Conservation (phyloP, 148 eudicot genomes). For the Pharnaceum exiguum region DNA sequence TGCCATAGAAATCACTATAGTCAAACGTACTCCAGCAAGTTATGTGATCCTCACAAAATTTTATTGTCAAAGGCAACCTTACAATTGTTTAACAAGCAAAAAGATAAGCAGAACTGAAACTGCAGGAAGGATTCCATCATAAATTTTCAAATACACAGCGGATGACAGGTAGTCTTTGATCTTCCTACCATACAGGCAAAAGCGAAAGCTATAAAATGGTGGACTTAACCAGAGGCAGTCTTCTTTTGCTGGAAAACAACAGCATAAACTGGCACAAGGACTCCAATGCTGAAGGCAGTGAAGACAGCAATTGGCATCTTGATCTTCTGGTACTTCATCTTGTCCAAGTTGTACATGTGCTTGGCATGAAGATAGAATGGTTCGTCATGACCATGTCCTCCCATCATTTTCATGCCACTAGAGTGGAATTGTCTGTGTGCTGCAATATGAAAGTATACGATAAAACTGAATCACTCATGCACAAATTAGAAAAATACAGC, state of each 20-base stretch:
- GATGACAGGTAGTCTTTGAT: not conserved
- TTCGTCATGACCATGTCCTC: conserved; percentile 79
- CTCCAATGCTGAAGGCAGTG: conserved; percentile 72
- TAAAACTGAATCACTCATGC: not conserved
- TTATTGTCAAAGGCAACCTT: conserved; percentile 13
- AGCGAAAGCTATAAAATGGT: not conserved
- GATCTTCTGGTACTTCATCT: conserved; percentile 72
- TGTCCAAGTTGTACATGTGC: conserved; percentile 99
- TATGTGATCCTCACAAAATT: conserved; percentile 7
- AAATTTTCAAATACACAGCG: conserved; percentile 10
- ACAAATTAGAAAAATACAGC: not conserved
- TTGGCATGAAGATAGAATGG: conserved; percentile 78
- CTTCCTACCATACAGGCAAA: conserved; percentile 10
- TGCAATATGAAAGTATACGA: conserved; percentile 11
- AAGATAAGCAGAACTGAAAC: conserved; percentile 6
- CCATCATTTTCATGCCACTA: conserved; percentile 76
- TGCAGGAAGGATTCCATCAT: conserved; percentile 11
- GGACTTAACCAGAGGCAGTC: conserved; percentile 57
- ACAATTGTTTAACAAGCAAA: conserved; percentile 7
- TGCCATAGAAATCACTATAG: not conserved
- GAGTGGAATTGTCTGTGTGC: conserved; percentile 54
- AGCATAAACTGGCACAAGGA: conserved; percentile 68
- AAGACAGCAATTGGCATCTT: conserved; percentile 59
- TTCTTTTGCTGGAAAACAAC: conserved; percentile 91
- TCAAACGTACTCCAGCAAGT: not conserved